Conservation (phyloP, 2,329 filamentous ascomycete species). For the Fusarium neocosmosporiellum region DNA sequence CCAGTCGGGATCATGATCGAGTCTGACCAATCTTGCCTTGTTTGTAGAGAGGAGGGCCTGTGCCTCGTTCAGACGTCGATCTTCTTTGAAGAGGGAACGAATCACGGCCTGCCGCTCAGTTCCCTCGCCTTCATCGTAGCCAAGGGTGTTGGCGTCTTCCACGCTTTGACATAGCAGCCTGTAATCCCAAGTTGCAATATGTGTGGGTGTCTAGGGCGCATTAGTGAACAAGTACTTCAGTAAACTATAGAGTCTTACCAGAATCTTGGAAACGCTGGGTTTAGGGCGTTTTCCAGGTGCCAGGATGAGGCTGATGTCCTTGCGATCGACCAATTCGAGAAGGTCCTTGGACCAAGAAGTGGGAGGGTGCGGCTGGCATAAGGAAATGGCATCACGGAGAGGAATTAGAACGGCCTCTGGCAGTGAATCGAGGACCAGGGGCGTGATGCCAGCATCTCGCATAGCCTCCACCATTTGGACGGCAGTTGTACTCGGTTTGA, state of each 20-base stretch:
- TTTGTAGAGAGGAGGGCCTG: slow-evolving; percentile 86
- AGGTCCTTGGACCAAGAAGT: slow-evolving; percentile 78
- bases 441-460: slow-evolving; percentile 74
- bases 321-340: slow-evolving; percentile 80
- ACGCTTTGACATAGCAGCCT: slow-evolving; percentile 78
- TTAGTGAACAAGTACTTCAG: slow-evolving; percentile 36
- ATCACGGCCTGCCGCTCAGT: slow-evolving; percentile 87
- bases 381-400: slow-evolving; percentile 84
- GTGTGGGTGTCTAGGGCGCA: slow-evolving; percentile 65
- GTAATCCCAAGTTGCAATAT: slow-evolving; percentile 78
- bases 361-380: slow-evolving; percentile 85
- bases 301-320: slow-evolving; percentile 80
- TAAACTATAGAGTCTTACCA: slow-evolving; percentile 49
- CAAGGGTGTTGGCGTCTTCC: slow-evolving; percentile 68
- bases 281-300: slow-evolving; percentile 51
- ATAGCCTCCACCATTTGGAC: slow-evolving; percentile 79
- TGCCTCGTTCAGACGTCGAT: slow-evolving; percentile 89
- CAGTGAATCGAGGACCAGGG: slow-evolving; percentile 79
- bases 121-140: slow-evolving; percentile 83
- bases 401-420: slow-evolving; percentile 86
- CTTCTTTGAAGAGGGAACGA: slow-evolving; percentile 88
- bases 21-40: slow-evolving; percentile 81
- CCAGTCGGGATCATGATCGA: slow-evolving; percentile 80
- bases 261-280: slow-evolving; percentile 51
- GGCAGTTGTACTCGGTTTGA: slow-evolving; percentile 63